phyloP scores from a whole-genome alignment of 2,329 filamentous ascomycete genomes.

The Cladosporium colombiae region DNA sequence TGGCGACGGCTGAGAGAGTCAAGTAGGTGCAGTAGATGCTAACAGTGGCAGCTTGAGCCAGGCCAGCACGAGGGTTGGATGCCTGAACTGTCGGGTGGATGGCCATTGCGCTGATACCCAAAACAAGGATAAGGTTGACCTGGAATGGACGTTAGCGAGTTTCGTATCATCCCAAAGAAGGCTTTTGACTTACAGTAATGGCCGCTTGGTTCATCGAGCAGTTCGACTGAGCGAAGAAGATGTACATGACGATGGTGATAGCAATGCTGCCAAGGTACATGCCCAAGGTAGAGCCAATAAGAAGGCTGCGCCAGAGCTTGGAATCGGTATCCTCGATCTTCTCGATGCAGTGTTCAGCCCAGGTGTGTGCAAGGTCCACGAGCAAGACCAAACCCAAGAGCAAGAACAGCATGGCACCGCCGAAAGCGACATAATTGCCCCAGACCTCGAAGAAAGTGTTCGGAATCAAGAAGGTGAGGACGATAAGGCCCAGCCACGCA shows the following conservation, averaged over 20 bases:
- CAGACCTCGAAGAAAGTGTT: conserved; percentile 93
- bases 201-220: conserved; percentile 97
- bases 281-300: conserved; percentile 87
- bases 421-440: conserved; percentile 89
- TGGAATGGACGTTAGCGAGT: conserved; percentile 26
- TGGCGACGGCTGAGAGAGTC: conserved; percentile 95
- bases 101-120: conserved; percentile 78
- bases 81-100: conserved; percentile 90
- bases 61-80: conserved; percentile 86
- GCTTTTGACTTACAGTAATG: conserved; percentile 64
- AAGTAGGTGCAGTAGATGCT: conserved; percentile 98
- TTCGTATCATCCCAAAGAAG: not conserved
- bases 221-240: conserved; percentile 81
- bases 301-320: conserved; percentile 75
- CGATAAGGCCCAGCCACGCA: conserved; percentile 81
- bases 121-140: conserved; percentile 82
- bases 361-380: conserved; percentile 92
- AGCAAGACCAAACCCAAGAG: conserved; percentile 88
- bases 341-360: conserved; percentile 93
- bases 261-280: conserved; percentile 91
- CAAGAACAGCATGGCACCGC: conserved; percentile 89
- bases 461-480: conserved; percentile 92
- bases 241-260: conserved; percentile 96
- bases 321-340: conserved; percentile 92
- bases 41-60: conserved; percentile 97